Conservation (phyloP, 371 early-diverging fungal species). For the Quaeritorhiza haematococci region DNA sequence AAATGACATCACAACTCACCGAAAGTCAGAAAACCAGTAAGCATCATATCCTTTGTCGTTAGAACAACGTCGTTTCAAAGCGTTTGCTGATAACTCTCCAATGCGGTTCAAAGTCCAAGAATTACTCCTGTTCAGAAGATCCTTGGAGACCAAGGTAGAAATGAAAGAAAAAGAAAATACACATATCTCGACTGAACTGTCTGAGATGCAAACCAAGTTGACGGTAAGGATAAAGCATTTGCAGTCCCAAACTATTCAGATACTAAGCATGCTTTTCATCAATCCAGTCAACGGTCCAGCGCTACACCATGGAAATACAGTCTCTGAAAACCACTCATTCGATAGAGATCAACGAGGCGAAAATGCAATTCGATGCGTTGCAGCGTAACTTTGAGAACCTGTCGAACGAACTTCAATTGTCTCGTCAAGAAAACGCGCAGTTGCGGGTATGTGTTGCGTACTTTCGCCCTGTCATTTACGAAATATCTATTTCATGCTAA, state of each 20-base stretch:
- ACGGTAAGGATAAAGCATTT: slow-evolving; percentile 12
- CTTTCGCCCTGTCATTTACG: background rate
- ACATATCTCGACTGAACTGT: slow-evolving; percentile 42
- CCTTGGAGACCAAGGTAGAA: slow-evolving; percentile 49
- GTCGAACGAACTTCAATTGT: background rate
- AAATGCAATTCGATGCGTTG: background rate
- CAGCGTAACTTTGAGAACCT: background rate
- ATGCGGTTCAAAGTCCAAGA: slow-evolving; percentile 48
- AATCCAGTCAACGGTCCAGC: background rate
- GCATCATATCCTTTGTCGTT: background rate
- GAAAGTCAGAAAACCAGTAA: slow-evolving; percentile 10
- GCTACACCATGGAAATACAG: background rate
- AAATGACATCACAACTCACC: slow-evolving; percentile 2
- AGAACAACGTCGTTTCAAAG: background rate
- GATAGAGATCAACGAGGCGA: background rate
- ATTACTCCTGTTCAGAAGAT: slow-evolving; percentile 41
- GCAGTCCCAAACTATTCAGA: background rate
- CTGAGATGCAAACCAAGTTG: slow-evolving; percentile 41
- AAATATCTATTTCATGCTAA: no score
- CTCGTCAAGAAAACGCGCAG: background rate
- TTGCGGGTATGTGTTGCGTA: background rate
- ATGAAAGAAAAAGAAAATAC: slow-evolving; percentile 55
- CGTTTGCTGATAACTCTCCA: background rate
- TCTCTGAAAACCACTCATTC: background rate
- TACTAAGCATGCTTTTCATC: background rate